Percentiles rank a stretch among this genome's conserved stretches.
These are phyloP conservation scores for Metschnikowia lachancei DNA, from an alignment of 805 yeast genomes.

Conservation along the genomic window DNA sequence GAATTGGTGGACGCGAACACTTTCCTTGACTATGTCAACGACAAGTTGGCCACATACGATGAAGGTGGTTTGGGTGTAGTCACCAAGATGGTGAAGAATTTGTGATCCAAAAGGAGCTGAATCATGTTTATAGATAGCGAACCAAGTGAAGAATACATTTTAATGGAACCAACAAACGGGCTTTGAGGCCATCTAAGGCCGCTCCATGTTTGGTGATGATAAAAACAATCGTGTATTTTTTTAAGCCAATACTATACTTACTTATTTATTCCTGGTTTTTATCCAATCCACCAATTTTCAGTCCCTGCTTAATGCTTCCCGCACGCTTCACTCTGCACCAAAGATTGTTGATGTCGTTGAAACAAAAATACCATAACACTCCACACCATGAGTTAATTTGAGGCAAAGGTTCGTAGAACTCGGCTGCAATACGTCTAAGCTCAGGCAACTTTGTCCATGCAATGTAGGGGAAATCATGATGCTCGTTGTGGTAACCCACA, in stretches of 20 bases:
- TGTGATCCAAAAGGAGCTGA: slow-evolving; percentile 29
- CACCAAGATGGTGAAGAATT: slow-evolving; percentile 57
- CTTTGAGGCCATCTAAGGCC: too few relatives aligned
- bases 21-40: slow-evolving; percentile 49
- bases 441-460: slow-evolving; percentile 82
- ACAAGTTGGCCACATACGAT: slow-evolving; percentile 36
- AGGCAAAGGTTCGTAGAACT: slow-evolving; percentile 81
- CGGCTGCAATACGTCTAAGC: slow-evolving; percentile 65
- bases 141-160: neutral
- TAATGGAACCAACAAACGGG: too few relatives aligned
- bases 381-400: slow-evolving; percentile 73
- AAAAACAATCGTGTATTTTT: neutral
- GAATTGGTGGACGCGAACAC: slow-evolving; percentile 64
- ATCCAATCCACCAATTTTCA: slow-evolving; percentile 23
- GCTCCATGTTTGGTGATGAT: too few relatives aligned
- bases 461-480: slow-evolving; percentile 91
- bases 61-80: slow-evolving; percentile 61
- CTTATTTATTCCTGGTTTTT: slow-evolving; percentile 13
- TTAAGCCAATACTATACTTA: neutral
- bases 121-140: slow-evolving; percentile 3
- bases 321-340: slow-evolving; percentile 80
- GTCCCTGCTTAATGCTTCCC: slow-evolving; percentile 37
- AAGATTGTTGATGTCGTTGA: slow-evolving; percentile 63
- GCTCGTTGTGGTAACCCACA: slow-evolving; percentile 92
- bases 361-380: slow-evolving; percentile 69